Base-by-base conservation (phyloP, 2,329 filamentous ascomycete genomes). In the Clarireedia paspali region DNA sequence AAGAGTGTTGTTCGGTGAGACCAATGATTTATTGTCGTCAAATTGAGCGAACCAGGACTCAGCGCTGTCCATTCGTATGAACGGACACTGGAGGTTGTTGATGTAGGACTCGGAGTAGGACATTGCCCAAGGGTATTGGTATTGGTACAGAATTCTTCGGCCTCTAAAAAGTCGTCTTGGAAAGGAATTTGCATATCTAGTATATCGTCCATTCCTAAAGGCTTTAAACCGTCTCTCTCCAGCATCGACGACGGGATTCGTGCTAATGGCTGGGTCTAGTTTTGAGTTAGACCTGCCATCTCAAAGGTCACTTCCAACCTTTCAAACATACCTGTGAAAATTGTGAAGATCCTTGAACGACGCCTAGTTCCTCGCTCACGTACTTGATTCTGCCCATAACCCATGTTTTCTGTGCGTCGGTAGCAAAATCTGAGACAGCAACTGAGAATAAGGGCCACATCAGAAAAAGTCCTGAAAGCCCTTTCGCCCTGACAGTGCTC, bases 391-490 rank as follows among this genome's bases (percentile, higher is more conserved):
- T 62, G n/a, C 58, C 63, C 9, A 57, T 42, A 20, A 62, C 47
- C 42, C 60, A 66, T 1, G 56, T 58, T 1, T 60, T 50, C 26
- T 66, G 59, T 1, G 62, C 59, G 2, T 59, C 47, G 10, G 53
- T 47, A 5, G 59, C 58, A 48, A 66, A 65, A 47, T 66, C 64
- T 3, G 61, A 65, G 6, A 55, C 47, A 3, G 62, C 57, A 36
- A 61, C 58, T 7, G 42, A 54, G 36, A 63, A 66, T 5, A 66
- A 30, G 12, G 63, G 62, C 62, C 61, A 66, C 58, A 65, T 59
- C 6, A 60, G 55, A 9, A 62, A 64, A 6, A 64, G 57, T n/a
- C 60, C 63, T 30, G 62, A 57, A 5, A 64, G 46, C 4, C 58
- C 56, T 44, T 61, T 64, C 15, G 61, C 59, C 9, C 24, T 46